Base-by-base conservation (phyloP, 805 yeast genomes). In the Sugiyamaella valdiviana region DNA sequence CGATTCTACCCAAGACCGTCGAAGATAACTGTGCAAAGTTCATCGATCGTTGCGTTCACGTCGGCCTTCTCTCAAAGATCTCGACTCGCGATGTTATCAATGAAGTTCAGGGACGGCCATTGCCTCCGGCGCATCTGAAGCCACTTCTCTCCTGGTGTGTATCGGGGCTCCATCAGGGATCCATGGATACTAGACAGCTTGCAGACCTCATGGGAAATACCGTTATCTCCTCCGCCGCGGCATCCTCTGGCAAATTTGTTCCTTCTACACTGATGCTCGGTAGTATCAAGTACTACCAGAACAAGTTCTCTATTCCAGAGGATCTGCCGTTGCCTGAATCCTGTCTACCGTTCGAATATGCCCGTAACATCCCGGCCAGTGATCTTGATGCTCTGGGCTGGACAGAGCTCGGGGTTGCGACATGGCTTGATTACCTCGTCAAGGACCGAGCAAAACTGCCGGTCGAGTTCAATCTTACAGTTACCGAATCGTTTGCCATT, bases 131-230 rank as follows among this genome's bases (percentile, higher is more conserved):
- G 5, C 54, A 55, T 10, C 55, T 58, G 24, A 38, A 44, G 6
- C 53, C 50, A 10, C 57, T 63, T 20, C 44, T 66, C n/a, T 29
- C 46, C 9, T 68, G 72, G 72, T 49, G 56, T 9, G 41, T 50
- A 51, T 37, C 22, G 47, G 12, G 7, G 9, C 9, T 26, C 14
- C n/a, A 26, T 3, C 32, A 26, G 32, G 14, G 14, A 3, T 26
- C 32, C 5, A 12, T 26, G 9, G 32, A 26, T 7, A 12, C n/a
- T 4, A 12, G 32, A n/a, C n/a, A 26, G 7, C 32, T 26, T 12
- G 32, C 9, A 26, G n/a, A 26, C n/a, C 9, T 26, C 10, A 12
- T 26, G n/a, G 14, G 14, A 3, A 26, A 26, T n/a, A 7, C 6
- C 14, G 32, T 26, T 12, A 4, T 26, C 3, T 26, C 32, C n/a